Evolutionary conservation across 2,329 filamentous ascomycete species (phyloP).

Genomic region (Epichloe gansuensis): DNA sequence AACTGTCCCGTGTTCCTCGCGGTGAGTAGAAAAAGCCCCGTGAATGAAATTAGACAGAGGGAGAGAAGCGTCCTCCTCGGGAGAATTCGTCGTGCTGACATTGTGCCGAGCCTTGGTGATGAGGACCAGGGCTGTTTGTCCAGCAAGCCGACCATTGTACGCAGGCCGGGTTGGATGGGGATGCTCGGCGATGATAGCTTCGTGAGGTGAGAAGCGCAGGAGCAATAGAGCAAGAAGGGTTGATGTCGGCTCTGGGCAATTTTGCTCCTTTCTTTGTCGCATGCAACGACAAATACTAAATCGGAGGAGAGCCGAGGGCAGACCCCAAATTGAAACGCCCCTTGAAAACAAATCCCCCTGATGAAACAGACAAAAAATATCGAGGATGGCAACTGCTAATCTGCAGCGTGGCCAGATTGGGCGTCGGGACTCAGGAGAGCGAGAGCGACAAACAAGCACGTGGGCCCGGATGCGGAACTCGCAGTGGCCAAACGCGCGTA

Average conservation of each 20-base stretch:
- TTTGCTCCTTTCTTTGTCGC: too few relatives aligned
- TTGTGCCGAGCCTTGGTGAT: constrained; percentile 4
- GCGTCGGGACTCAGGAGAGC: not conserved
- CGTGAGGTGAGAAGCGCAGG: not conserved
- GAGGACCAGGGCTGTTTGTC: constrained; percentile 4
- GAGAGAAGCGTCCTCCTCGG: constrained; percentile 17
- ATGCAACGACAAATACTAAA: too few relatives aligned
- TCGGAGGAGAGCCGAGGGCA: too few relatives aligned
- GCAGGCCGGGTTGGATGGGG: not conserved
- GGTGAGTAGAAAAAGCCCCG: constrained; percentile 20
- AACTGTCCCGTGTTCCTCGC: constrained; percentile 19
- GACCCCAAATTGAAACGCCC: too few relatives aligned
- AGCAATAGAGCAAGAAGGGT: not conserved
- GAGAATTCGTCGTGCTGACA: constrained; percentile 14
- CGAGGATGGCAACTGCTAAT: not conserved
- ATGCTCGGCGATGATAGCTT: not conserved
- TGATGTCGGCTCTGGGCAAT: too few relatives aligned
- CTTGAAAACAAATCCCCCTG: too few relatives aligned
- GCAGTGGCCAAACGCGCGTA: not conserved
- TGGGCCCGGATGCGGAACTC: not conserved
- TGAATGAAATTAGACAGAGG: constrained; percentile 16
- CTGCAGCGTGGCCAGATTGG: not conserved
- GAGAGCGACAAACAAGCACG: not conserved
- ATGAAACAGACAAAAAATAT: too few relatives aligned
- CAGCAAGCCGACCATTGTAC: constrained; percentile 4